Conservation (phyloP, 441 rosid genomes). For the Pelargonium myrrhifolium region DNA sequence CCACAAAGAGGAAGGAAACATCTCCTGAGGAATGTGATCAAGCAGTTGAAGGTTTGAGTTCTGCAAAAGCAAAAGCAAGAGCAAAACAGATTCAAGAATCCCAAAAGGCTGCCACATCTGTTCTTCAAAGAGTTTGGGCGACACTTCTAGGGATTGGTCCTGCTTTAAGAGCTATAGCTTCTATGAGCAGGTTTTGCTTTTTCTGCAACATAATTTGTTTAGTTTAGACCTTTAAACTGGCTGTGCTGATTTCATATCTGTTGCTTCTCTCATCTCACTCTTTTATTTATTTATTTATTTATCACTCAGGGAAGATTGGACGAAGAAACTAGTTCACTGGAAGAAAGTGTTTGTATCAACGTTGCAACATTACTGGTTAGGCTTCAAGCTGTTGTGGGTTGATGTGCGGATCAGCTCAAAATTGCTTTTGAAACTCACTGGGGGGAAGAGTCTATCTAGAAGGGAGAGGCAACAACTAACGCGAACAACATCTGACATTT, state of each 20-base stretch:
- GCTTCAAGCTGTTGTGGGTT: constrained; percentile 49
- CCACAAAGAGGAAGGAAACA: constrained; percentile 41
- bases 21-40: constrained; percentile 63
- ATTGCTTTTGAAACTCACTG: constrained; percentile 70
- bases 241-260: constrained; percentile 6
- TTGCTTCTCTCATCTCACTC: constrained; percentile 15
- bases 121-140: constrained; percentile 34
- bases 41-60: constrained; percentile 52
- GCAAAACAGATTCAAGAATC: constrained; percentile 48
- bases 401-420: constrained; percentile 60
- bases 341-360: constrained; percentile 44
- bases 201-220: constrained; percentile 9
- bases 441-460: constrained; percentile 76
- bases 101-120: constrained; percentile 32
- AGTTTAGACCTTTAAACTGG: constrained; percentile 1
- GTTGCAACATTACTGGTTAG: constrained; percentile 62
- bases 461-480: constrained; percentile 89
- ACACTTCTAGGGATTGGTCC: constrained; percentile 42
- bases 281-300: background rate
- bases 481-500: constrained; percentile 82
- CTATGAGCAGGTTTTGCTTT: constrained; percentile 56
- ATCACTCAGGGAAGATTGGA: constrained; percentile 50
- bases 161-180: constrained; percentile 51
- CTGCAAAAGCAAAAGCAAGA: constrained; percentile 49
- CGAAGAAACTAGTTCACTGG: constrained; percentile 45